A percentile compares a stretch with the other conserved stretches of the same genome.
phyloP scores from a whole-genome alignment of 768 basidiomycete species.

The Leccinum pellstonianum region DNA sequence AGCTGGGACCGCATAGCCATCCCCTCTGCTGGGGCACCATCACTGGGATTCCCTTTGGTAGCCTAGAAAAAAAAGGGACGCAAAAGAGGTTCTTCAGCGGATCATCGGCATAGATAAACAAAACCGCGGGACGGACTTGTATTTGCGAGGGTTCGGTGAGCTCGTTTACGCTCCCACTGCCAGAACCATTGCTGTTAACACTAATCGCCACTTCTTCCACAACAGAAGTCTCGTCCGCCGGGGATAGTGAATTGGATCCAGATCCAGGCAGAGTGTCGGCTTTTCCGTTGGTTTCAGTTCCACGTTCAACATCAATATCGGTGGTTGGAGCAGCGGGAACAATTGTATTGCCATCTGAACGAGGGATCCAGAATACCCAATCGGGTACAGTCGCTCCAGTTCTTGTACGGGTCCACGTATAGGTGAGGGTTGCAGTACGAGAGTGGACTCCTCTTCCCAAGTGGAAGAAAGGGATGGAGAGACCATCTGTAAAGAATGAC shows the following conservation, averaged over 20 bases:
- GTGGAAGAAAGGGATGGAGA: constrained; percentile 69
- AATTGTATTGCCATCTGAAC: constrained; percentile 10
- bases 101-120: not conserved
- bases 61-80: constrained; percentile 17
- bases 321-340: not conserved
- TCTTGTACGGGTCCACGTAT: constrained; percentile 40
- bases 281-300: constrained; percentile 6
- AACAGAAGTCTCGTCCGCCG: not conserved
- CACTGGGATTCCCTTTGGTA: not conserved
- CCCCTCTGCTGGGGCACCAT: not conserved
- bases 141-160: not conserved
- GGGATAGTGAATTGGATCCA: not conserved
- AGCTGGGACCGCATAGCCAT: constrained; percentile 14
- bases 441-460: constrained; percentile 47
- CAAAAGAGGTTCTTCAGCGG: constrained; percentile 17
- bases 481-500: constrained; percentile 45
- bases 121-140: constrained; percentile 23
- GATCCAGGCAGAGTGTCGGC: not conserved
- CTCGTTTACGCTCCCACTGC: not conserved
- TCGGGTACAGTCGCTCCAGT: constrained; percentile 37
- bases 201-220: not conserved
- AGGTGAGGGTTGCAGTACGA: constrained; percentile 45
- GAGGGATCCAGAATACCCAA: constrained; percentile 42
- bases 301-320: constrained; percentile 23
- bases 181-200: not conserved